Evolutionary conservation across 768 basidiomycete genomes (phyloP).

Genomic region (Glaciozyma antarctica): DNA sequence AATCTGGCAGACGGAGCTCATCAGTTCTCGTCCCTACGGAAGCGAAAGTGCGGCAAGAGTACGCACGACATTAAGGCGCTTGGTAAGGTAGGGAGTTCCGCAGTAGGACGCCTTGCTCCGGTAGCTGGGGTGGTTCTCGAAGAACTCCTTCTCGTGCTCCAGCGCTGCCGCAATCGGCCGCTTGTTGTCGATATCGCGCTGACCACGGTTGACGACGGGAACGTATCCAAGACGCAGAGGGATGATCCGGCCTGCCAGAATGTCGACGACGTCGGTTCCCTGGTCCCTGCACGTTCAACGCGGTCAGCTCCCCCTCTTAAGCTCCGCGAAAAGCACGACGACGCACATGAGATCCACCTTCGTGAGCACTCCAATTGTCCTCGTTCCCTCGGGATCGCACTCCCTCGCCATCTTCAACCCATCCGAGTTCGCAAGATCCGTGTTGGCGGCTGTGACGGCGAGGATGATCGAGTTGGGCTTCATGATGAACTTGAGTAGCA

Average conservation of each 20-base stretch:
- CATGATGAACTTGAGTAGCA: conserved; percentile 89
- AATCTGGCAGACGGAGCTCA: conserved; percentile 49
- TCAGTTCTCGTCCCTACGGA: background rate
- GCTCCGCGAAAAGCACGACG: background rate
- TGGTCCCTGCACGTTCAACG: conserved; percentile 59
- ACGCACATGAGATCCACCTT: conserved; percentile 96
- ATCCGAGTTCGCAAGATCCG: conserved; percentile 96
- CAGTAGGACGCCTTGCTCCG: conserved; percentile 91
- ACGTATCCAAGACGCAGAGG: conserved; percentile 94
- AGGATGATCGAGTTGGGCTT: conserved; percentile 93
- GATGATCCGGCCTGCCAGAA: conserved; percentile 92
- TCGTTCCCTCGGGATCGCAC: conserved; percentile 89
- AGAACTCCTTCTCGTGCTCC: conserved; percentile 82
- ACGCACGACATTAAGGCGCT: conserved; percentile 83
- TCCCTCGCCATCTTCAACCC: conserved; percentile 92
- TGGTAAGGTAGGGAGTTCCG: conserved; percentile 88
- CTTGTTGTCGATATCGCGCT: conserved; percentile 84
- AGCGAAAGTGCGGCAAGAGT: background rate
- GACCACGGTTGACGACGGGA: conserved; percentile 96
- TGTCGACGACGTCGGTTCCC: conserved; percentile 97
- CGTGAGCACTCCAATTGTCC: conserved; percentile 96
- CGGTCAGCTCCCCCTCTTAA: conserved; percentile 1
- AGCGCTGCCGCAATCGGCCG: conserved; percentile 78
- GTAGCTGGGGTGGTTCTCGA: conserved; percentile 88
- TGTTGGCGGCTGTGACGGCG: conserved; percentile 91